Base-by-base conservation (phyloP, 108 stramenopile genomes). In the Thalassiosira profunda region DNA sequence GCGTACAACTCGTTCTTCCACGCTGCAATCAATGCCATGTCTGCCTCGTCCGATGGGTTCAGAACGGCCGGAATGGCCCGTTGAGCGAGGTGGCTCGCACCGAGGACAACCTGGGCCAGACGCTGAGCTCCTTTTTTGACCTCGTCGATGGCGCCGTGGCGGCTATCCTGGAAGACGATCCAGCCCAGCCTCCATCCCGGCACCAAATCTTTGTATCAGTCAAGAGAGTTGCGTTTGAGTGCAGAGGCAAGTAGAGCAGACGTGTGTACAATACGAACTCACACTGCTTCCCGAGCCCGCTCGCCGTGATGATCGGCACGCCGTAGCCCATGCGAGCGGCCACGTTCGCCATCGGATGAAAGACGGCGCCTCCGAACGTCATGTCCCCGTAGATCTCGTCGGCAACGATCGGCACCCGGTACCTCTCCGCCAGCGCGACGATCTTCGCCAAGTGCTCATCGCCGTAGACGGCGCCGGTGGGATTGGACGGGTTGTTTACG, bases 361-460 rank as follows among this genome's bases (percentile, higher is more conserved):
- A 98, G 5, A 45, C 7, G 41, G 69, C 70, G 1, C 70, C 69
- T 29, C 44, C 76, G 64, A 96, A 95, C 7, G 82, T 85, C 70
- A 97, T 68, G 55, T 88, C 84, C 24, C 98, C 96, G 63, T 98
- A 98, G 31, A 98, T 89, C 71, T 98, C 98, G 82, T 98, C 98
- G 5, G 94, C 76, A 30, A 98, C 75, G 4, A 96, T 91, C 7
- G 91, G 90, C 9, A 97, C 6, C 3, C 63, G 74, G 72, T 87
- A 76, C 61, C 49, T 64, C 36, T 72, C 76, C 24, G 94, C 95
- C 44, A 94, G 72, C 11, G 42, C 58, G 24, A 92, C 66, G 14
- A 96, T 74, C 1, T 80, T 70, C 6, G 34, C 17, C 30, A 97
- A 78, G 73, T 96, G 94, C 18, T 78, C 59, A 70, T 87, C 61